A percentile compares a stretch with the other conserved stretches of the same genome.
Evolutionary conservation across 345 rosid species (phyloP).

Genomic region (Lepidium aucheri): DNA sequence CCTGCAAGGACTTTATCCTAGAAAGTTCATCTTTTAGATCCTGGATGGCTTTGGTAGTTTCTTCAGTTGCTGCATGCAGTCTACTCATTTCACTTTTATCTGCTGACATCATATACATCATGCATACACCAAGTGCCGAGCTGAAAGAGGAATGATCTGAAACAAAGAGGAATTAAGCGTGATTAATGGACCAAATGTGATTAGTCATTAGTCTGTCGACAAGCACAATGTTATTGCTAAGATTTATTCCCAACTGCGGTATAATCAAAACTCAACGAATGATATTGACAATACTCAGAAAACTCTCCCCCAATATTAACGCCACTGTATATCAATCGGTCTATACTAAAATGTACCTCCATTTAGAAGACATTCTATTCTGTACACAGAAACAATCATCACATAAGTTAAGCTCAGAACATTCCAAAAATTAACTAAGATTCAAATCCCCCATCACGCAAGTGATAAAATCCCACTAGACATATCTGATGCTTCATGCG

Average conservation of each 20-base stretch:
- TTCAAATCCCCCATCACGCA: not conserved
- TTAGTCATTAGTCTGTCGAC: not conserved
- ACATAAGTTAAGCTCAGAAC: not conserved
- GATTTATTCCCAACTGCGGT: not conserved
- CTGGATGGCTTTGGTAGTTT: constrained; percentile 57
- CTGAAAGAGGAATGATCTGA: constrained; percentile 52
- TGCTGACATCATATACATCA: constrained; percentile 78
- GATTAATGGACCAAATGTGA: not conserved
- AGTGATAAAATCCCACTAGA: not conserved
- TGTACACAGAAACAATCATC: not conserved
- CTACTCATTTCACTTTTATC: constrained; percentile 58
- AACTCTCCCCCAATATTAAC: not conserved
- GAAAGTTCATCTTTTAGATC: constrained; percentile 61
- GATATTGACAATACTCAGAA: not conserved
- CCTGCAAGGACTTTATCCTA: constrained; percentile 37
- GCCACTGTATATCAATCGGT: not conserved
- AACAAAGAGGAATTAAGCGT: not conserved
- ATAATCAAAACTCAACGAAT: not conserved
- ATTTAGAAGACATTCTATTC: not conserved
- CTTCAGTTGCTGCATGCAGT: constrained; percentile 54
- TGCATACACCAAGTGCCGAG: constrained; percentile 61
- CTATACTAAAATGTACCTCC: not conserved
- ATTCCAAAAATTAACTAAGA: not conserved
- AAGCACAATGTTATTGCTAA: not conserved
- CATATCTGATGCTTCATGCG: not conserved